phyloP scores from a whole-genome alignment of 768 basidiomycete genomes.

The Lentinus tigrinus region DNA sequence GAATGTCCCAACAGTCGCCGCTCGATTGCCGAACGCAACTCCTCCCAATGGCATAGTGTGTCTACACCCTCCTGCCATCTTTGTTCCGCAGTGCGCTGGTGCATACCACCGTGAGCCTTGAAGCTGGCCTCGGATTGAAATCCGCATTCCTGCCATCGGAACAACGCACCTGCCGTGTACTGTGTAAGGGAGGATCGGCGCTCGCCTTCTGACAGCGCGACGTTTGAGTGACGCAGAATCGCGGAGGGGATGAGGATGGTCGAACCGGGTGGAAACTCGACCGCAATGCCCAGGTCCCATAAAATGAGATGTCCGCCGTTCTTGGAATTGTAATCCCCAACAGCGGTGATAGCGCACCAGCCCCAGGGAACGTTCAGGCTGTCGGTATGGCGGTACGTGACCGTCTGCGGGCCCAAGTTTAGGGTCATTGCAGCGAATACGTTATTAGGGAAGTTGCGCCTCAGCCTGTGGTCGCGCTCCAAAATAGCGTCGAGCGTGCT shows the following conservation, averaged over 20 bases:
- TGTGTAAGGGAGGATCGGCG: conserved; percentile 1
- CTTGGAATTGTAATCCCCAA: conserved; percentile 17
- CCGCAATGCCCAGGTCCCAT: conserved; percentile 10
- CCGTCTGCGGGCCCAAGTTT: conserved; percentile 3
- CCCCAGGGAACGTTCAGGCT: conserved; percentile 1
- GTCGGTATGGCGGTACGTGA: conserved; percentile 2
- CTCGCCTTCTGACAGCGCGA: conserved; percentile 2
- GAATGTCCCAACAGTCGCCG: no score
- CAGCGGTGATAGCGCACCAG: conserved; percentile 14
- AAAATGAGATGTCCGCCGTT: conserved; percentile 23
- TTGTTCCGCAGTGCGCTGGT: no score
- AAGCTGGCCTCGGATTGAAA: no score
- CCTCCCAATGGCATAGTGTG: no score
- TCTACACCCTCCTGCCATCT: no score
- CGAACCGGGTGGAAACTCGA: conserved; percentile 22
- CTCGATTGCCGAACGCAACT: no score
- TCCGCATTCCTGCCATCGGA: conserved; percentile 10
- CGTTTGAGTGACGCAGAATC: conserved; percentile 18
- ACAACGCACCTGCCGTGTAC: conserved; percentile 9
- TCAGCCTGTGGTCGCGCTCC: not conserved
- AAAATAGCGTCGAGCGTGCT: not conserved
- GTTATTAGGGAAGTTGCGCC: not conserved
- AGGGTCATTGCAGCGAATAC: not conserved
- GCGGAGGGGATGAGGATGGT: conserved; percentile 23
- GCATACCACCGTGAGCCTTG: no score